Evolutionary conservation across 257 asterid genomes (phyloP).

Genomic region (Fraxinus quadrangulata): DNA sequence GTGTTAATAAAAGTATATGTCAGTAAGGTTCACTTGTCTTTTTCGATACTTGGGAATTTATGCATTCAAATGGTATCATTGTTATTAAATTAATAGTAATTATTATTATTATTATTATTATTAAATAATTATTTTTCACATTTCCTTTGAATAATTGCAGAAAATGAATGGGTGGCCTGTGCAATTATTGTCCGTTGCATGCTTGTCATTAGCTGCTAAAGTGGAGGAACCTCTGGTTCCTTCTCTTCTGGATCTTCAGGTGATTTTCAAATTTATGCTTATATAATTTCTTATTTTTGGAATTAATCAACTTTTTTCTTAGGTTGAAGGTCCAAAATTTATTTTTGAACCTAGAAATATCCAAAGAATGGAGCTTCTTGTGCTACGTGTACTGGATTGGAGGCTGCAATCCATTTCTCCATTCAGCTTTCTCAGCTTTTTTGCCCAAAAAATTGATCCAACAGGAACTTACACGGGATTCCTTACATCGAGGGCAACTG

Average conservation of each 20-base stretch:
- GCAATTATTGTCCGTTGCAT: slow-evolving; percentile 89
- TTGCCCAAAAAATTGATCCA: slow-evolving; percentile 78
- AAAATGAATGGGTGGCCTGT: slow-evolving; percentile 81
- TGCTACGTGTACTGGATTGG: slow-evolving; percentile 79
- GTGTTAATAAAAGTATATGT: slow-evolving; percentile 33
- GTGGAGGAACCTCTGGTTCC: slow-evolving; percentile 98
- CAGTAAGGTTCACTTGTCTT: slow-evolving; percentile 48
- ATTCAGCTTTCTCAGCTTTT: slow-evolving; percentile 65
- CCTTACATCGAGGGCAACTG: slow-evolving; percentile 70
- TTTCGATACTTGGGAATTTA: slow-evolving; percentile 13
- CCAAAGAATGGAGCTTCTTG: slow-evolving; percentile 84
- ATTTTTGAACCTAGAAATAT: slow-evolving; percentile 76
- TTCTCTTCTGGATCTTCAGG: slow-evolving; percentile 91
- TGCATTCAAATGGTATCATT: slow-evolving; percentile 9
- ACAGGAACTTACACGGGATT: slow-evolving; percentile 58
- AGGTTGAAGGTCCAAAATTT: slow-evolving; percentile 81
- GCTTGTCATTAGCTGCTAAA: slow-evolving; percentile 94
- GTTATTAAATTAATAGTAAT: background rate
- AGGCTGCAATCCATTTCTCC: slow-evolving; percentile 85
- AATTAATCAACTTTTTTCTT: background rate
- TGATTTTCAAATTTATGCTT: slow-evolving; percentile 22
- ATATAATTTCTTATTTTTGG: background rate
- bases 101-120: background rate
- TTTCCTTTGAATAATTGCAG: slow-evolving; percentile 43
- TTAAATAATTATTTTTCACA: slow-evolving; percentile 4